Percentiles rank a stretch among this genome's conserved stretches.
Conservation (phyloP, 768 basidiomycete species). For the Hortiboletus campestris region DNA sequence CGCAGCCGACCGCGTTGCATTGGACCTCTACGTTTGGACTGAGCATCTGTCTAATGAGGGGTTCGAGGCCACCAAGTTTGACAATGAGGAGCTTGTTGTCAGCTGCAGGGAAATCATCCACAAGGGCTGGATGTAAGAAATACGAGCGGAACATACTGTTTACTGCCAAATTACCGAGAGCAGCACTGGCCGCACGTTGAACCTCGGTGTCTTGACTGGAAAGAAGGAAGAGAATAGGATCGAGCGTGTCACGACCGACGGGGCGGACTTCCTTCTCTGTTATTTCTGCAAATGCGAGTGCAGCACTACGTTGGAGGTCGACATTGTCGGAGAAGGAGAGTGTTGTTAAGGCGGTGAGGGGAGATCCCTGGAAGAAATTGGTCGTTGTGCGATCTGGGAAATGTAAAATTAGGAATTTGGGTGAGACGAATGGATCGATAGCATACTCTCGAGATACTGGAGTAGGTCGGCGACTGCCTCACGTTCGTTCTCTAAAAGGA, state of each 20-base stretch:
- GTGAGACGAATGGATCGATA: conserved; percentile 2
- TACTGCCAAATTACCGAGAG: conserved; percentile 95
- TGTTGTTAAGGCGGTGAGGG: conserved; percentile 90
- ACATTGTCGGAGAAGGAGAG: conserved; percentile 99
- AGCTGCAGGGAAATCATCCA: conserved; percentile 46
- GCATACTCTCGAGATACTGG: conserved; percentile 94
- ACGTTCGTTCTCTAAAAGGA: conserved; percentile 88
- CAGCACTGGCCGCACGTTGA: conserved; percentile 96
- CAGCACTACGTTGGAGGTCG: conserved; percentile 96
- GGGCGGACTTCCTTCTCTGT: conserved; percentile 99
- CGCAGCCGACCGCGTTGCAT: conserved; percentile 99
- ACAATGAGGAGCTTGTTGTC: conserved; percentile 99
- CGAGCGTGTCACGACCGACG: conserved; percentile 94
- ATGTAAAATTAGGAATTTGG: background rate
- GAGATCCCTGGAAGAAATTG: conserved; percentile 96
- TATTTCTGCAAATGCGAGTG: conserved; percentile 97
- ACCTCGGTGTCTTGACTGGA: conserved; percentile 99
- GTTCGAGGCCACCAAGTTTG: conserved; percentile 95
- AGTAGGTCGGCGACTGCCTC: conserved; percentile 97
- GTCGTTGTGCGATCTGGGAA: conserved; percentile 84
- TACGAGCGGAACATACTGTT: conserved; percentile 69
- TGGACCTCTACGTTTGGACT: conserved; percentile 99
- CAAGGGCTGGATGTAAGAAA: conserved; percentile 9
- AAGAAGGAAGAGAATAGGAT: conserved; percentile 95
- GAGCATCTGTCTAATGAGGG: conserved; percentile 97